phyloP scores from a whole-genome alignment of 73 alveolate genomes.

The Tetrahymena thermophila region DNA sequence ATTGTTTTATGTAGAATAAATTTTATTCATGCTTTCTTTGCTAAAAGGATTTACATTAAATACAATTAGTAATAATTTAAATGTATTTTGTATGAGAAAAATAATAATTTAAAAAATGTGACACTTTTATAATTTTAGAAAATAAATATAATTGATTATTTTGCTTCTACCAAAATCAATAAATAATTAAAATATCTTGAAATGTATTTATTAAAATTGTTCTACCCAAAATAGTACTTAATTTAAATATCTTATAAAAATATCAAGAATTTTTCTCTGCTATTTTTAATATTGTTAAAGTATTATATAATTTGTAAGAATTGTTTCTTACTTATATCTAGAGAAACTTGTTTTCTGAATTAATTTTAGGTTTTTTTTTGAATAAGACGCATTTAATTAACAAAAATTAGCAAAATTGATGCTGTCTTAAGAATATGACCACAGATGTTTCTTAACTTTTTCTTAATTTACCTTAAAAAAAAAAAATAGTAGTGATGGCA shows the following conservation, averaged over 20 bases:
- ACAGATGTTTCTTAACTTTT: background rate
- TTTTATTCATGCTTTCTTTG: no score
- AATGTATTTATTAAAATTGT: no score
- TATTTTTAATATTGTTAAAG: background rate
- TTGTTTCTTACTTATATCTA: background rate
- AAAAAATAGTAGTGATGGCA: background rate
- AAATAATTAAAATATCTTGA: background rate
- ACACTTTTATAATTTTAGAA: no score
- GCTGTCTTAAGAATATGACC: background rate
- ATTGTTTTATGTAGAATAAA: background rate
- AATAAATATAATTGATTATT: no score
- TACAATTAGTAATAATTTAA: no score
- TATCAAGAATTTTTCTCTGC: background rate
- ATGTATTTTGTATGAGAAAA: background rate
- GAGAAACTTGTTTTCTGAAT: background rate
- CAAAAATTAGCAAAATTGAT: background rate
- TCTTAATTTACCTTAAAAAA: background rate
- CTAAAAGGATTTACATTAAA: background rate
- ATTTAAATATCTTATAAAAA: no score
- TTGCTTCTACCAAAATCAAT: background rate
- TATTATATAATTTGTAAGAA: background rate
- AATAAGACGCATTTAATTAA: background rate
- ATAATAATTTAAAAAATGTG: no score
- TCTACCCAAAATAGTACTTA: background rate
- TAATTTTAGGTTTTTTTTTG: background rate